Evolutionary conservation across 306 rosid genomes (phyloP), one percentile per base, ranked within the genome.

Genomic region (Cicer bijugum): DNA sequence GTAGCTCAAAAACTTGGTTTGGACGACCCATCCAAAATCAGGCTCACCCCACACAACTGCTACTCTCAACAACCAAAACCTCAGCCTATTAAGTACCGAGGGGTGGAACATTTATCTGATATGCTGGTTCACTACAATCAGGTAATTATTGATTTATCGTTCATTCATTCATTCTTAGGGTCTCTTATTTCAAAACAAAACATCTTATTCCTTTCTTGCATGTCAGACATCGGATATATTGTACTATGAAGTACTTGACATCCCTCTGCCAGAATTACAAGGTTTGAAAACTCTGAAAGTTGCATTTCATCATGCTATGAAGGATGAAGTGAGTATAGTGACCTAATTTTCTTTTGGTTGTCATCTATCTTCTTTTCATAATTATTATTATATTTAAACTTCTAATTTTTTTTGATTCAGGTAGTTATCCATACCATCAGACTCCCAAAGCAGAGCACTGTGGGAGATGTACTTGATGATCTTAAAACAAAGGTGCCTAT

Each of bases 11-110:
- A 88, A 80, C 92, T 92, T 80, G 89, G 94, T 64, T 79, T 88
- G 86, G 94, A 87, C 6, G 96, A 90, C 81, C 92, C 94, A 50
- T 85, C 94, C 75, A 90, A 88, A 83, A 72, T 92, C 44, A 90
- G 98, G 82, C 92, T 92, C 9, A 92, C 96, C 10, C 87, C 98
- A 1, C 98, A 92, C 76, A 90, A 90, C 81, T 92, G 94, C 78
- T 92, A 92, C 83, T 92, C 98, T 67, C 98, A 92, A 63, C 96
- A 90, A 81, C 98, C 98, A 35, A 92, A 88, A 75, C 98, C 96
- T 14, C 97, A 92, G 75, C 91, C 98, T 56, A 88, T 92, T 12
- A 88, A 92, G 78, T 92, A 88, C 67, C 86, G 96, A 10, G 98
- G 96, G 63, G 89, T 86, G 71, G 98, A 92, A 0, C 90, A 77